Base-by-base conservation (phyloP, 2,329 filamentous ascomycete genomes). In the Coniochaeta sp. region DNA sequence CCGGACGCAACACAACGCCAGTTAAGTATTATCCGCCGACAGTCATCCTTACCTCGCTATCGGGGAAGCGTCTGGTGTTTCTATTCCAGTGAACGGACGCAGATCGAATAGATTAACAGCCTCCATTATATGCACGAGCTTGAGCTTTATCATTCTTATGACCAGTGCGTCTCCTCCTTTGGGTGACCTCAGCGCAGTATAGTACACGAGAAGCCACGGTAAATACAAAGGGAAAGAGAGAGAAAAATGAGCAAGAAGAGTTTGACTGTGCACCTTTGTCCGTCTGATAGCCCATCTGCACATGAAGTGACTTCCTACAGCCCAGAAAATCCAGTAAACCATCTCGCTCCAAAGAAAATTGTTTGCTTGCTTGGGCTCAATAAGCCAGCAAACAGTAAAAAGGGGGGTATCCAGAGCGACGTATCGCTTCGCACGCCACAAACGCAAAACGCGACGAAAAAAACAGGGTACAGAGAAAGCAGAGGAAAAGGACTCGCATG, bases 71-170 rank as follows among this genome's bases (percentile, higher is more conserved):
- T n/a, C n/a, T n/a, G n/a, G n/a, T n/a, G n/a, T n/a, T 8, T 9
- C 18, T 26, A 42, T 24, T 42, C 38, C 20, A 42, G 38, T 13
- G 18, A 18, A 18, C 6, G 18, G 38, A 13, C 9, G 38, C 38
- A 42, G 20, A 42, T 42, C 38, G 26, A 22, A 4, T 42, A 42
- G 6, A 42, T 42, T 42, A 24, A 22, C 38, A 14, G n/a, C n/a
- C 20, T 24, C 26, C 14, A 16, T 18, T 22, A 22, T 42, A 2
- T 42, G 38, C 38, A 42, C 20, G n/a, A n/a, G n/a, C n/a, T n/a
- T n/a, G 38, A 26, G 38, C 38, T 42, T 42, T 42, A 42, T 42
- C 38, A 26, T 42, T 42, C 20, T 24, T 42, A 38, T 35, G n/a
- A 42, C 38, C 38, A 42, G 14, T 26, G 4, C 33, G 20, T 24